Conservation (phyloP, 1,139 yeast species). For the Yamadazyma trypodendri region DNA sequence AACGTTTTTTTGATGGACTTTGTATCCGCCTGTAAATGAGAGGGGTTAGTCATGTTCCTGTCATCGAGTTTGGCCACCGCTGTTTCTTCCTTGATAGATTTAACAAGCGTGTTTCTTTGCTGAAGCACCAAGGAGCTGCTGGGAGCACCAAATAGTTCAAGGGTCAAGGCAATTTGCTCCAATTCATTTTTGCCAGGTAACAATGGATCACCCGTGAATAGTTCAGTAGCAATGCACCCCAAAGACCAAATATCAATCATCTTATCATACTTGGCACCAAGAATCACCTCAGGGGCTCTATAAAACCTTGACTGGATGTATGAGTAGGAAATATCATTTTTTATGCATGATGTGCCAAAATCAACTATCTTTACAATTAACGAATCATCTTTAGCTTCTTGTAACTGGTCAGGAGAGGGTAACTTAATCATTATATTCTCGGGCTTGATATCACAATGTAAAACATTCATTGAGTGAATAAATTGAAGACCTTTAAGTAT, state of each 20-base stretch:
- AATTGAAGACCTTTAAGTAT: slow-evolving; percentile 59
- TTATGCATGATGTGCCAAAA: slow-evolving; percentile 60
- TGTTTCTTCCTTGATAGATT: slow-evolving; percentile 18
- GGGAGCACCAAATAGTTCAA: slow-evolving; percentile 68
- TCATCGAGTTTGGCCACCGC: slow-evolving; percentile 15
- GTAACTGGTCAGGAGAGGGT: slow-evolving; percentile 22
- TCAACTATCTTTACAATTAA: slow-evolving; percentile 57
- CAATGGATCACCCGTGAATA: slow-evolving; percentile 64
- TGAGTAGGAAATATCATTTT: slow-evolving; percentile 48
- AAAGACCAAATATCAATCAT: slow-evolving; percentile 82
- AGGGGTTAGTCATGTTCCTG: slow-evolving; percentile 6
- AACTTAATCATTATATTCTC: slow-evolving; percentile 59
- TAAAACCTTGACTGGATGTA: slow-evolving; percentile 67
- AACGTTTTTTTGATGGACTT: slow-evolving; percentile 30
- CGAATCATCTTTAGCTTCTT: slow-evolving; percentile 12
- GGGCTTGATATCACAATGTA: slow-evolving; percentile 81
- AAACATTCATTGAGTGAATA: slow-evolving; percentile 55
- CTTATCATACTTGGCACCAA: slow-evolving; percentile 72
- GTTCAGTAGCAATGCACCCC: slow-evolving; percentile 68
- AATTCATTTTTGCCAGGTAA: slow-evolving; percentile 70
- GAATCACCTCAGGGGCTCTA: slow-evolving; percentile 74
- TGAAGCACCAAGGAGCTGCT: slow-evolving; percentile 25
- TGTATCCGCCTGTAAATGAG: slow-evolving; percentile 19
- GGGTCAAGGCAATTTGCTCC: slow-evolving; percentile 59
- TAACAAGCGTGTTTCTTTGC: slow-evolving; percentile 23